Evolutionary conservation across 2,329 filamentous ascomycete species (phyloP), one percentile per base, ranked within the genome.

Genomic region (Apiospora rasikravindrae): DNA sequence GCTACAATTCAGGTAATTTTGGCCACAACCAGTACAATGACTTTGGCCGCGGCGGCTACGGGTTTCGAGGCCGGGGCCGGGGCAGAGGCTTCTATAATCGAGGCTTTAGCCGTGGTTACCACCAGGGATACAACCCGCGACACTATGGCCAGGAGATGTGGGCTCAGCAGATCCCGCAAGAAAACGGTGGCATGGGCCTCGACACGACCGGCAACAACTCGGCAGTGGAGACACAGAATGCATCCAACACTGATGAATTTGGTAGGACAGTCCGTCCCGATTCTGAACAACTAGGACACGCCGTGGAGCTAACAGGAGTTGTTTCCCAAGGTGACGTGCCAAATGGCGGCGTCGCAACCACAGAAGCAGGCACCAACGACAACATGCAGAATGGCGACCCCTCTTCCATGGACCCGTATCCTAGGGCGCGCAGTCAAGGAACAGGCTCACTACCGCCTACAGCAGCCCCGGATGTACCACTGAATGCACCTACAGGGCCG

Each of bases 401-500:
- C 73, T 73, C 77, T 72, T 81, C 84, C 74, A 81, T 73, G 74
- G 78, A 78, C 76, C 72, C 75, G 71, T 73, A 74, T 72, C 74
- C 75, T 33, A 74, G 75, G 66, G 74, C 76, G 70, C 79, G 77
- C 74, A 76, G 77, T 70, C 74, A 74, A 75, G 75, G 74, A 68
- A 75, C 64, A 61, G 77, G 75, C 72, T 75, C 75, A 51, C 71
- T 76, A 72, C 75, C 72, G 51, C 75, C 76, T 69, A 74, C 76
- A 71, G 72, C 74, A 73, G 75, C 77, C 33, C 81, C 81, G 29
- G 83, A 84, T 74, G 84, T 87, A 69, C 90, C 90, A 64, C 82
- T 91, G 83, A 94, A 88, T 83, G 96, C 96, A 40, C 96, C 96
- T 40, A 97, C 93, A 71, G 96, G 95, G 13, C 96, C 96, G 67